Conservation (phyloP, 2,329 filamentous ascomycete species). For the Verticillium longisporum region DNA sequence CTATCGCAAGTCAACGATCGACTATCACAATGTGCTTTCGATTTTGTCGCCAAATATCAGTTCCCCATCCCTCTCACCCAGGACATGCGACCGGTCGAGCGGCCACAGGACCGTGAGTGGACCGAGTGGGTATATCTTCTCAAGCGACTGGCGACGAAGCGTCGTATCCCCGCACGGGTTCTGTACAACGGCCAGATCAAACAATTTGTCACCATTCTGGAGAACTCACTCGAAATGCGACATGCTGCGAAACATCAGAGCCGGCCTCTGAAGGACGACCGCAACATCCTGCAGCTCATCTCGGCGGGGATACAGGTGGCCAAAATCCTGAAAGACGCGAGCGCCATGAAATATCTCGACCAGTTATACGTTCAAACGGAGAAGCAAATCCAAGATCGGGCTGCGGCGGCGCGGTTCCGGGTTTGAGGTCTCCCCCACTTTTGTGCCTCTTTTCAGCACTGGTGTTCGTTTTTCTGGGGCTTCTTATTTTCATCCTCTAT, state of each 20-base stretch:
- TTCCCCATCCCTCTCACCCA: conserved; percentile 80
- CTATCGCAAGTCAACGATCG: conserved; percentile 76
- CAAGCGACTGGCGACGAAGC: conserved; percentile 78
- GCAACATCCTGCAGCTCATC: conserved; percentile 81
- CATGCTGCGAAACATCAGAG: conserved; percentile 80
- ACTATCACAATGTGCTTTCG: conserved; percentile 77
- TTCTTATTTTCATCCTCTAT: not conserved
- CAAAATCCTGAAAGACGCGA: conserved; percentile 78
- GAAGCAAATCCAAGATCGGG: conserved; percentile 65
- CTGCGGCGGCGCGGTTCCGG: conserved; percentile 33
- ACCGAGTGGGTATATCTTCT: conserved; percentile 87
- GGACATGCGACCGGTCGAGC: conserved; percentile 71
- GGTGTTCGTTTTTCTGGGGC: not conserved
- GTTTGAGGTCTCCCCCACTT: not conserved
- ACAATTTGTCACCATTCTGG: conserved; percentile 80
- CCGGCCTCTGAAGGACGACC: conserved; percentile 77
- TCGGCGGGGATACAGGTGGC: conserved; percentile 82
- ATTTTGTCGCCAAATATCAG: conserved; percentile 87
- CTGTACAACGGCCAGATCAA: conserved; percentile 89
- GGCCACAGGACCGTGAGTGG: conserved; percentile 76
- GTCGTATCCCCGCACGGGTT: conserved; percentile 75
- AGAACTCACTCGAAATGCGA: conserved; percentile 84
- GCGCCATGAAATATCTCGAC: conserved; percentile 77
- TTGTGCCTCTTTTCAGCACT: not conserved
- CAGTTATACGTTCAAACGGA: conserved; percentile 77